These are phyloP conservation scores for Cenococcum geophilum DNA, from an alignment of 495 filamentous ascomycete species.

Conservation along the genomic window DNA sequence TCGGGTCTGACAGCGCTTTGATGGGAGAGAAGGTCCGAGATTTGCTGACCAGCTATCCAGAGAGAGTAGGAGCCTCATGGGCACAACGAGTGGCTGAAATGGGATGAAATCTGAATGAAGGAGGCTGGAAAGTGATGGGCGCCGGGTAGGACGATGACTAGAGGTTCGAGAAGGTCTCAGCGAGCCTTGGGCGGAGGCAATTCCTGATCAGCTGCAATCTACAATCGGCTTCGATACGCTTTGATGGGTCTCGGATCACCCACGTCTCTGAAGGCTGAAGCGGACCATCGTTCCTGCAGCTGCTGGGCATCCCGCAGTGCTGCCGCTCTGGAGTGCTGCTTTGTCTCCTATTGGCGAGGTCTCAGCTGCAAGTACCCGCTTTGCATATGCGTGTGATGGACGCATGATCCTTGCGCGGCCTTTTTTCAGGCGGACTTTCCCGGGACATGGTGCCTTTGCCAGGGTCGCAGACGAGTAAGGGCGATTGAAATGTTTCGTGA, in stretches of 20 bases:
- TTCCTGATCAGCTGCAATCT: background rate
- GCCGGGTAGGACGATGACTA: background rate
- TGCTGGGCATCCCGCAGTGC: slow-evolving; percentile 24
- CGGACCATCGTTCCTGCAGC: slow-evolving; percentile 32
- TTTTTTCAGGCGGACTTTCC: slow-evolving; percentile 10
- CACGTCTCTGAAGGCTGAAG: slow-evolving; percentile 8
- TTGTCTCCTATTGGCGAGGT: slow-evolving; percentile 21
- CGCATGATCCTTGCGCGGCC: slow-evolving; percentile 17
- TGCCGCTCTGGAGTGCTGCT: slow-evolving; percentile 3
- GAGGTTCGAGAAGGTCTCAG: background rate
- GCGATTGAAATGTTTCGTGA: background rate
- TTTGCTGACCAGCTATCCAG: too few species aligned
- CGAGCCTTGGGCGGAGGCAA: background rate
- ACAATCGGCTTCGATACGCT: background rate
- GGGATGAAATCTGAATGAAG: background rate
- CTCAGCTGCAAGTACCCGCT: slow-evolving; percentile 29
- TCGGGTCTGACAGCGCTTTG: too few species aligned
- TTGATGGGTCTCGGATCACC: background rate
- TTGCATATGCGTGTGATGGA: slow-evolving; percentile 34
- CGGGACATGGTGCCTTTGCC: background rate
- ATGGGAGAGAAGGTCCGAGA: too few species aligned
- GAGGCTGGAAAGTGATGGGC: background rate
- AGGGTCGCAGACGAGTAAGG: background rate
- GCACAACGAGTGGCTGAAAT: too few species aligned
- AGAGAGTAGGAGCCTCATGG: too few species aligned